phyloP scores from a whole-genome alignment of 148 eudicot genomes.

The Silene uniflora region DNA sequence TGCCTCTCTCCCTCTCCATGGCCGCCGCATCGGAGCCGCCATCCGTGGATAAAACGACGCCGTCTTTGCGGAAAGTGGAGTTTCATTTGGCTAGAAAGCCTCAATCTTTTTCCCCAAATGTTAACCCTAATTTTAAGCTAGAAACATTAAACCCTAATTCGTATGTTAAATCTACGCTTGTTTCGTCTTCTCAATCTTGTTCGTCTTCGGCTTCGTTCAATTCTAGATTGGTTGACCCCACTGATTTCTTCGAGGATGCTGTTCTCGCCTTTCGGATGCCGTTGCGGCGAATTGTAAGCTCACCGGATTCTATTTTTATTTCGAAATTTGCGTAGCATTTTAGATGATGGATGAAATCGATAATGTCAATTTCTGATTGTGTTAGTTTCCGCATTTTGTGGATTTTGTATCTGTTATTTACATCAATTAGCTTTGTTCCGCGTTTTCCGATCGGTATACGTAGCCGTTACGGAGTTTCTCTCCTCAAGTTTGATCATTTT shows the following conservation, averaged over 20 bases:
- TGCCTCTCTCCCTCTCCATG: too few species aligned
- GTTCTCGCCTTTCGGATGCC: constrained; percentile 52
- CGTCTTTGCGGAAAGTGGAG: constrained; percentile 35
- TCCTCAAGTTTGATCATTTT: too few species aligned
- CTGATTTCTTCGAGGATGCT: constrained; percentile 36
- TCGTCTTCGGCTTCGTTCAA: neutral
- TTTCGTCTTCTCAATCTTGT: neutral
- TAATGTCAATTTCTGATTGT: neutral
- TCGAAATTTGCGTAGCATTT: too few species aligned
- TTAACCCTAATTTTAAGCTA: constrained; percentile 38
- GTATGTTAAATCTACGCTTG: neutral
- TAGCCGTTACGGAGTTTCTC: too few species aligned
- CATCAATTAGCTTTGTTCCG: too few species aligned
- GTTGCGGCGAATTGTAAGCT: constrained; percentile 61
- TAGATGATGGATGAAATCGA: too few species aligned
- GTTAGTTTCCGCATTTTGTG: neutral
- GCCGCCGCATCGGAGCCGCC: neutral
- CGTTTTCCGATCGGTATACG: too few species aligned
- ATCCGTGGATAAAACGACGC: neutral
- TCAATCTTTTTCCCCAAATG: constrained; percentile 22
- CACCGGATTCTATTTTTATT: neutral
- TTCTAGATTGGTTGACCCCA: constrained; percentile 24
- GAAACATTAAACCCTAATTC: constrained; percentile 51
- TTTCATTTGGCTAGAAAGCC: constrained; percentile 53
- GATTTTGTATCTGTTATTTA: too few species aligned